phyloP scores from a whole-genome alignment of 2,329 filamentous ascomycete species.

The Aspergillus nomiae region DNA sequence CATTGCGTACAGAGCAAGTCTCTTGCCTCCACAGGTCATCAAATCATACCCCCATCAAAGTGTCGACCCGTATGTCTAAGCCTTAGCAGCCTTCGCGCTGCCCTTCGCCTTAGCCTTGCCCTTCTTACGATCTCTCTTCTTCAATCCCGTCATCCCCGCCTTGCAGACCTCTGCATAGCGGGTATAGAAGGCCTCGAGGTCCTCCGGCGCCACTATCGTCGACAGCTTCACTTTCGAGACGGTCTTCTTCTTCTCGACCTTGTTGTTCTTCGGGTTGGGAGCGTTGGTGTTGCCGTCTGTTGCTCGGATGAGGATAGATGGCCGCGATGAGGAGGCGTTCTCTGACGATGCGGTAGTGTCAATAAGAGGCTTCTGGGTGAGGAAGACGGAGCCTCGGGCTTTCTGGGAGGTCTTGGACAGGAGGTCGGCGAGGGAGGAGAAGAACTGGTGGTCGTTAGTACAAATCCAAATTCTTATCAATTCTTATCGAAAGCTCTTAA shows the following conservation, averaged over 20 bases:
- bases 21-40: not conserved
- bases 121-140: constrained; percentile 85
- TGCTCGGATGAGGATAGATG: constrained; percentile 79
- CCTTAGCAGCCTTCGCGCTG: constrained; percentile 35
- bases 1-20: not conserved
- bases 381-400: constrained; percentile 46
- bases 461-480: not conserved
- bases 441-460: constrained; percentile 39
- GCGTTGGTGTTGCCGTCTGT: constrained; percentile 71
- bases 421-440: constrained; percentile 42
- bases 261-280: constrained; percentile 38
- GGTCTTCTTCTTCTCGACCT: constrained; percentile 49
- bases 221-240: constrained; percentile 74
- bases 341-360: constrained; percentile 25
- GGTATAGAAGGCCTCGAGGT: constrained; percentile 77
- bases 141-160: constrained; percentile 80
- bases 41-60: not conserved
- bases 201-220: constrained; percentile 75
- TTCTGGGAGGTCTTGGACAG: constrained; percentile 42
- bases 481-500: too few species aligned
- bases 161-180: constrained; percentile 92
- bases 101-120: constrained; percentile 68
- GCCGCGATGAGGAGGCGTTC: constrained; percentile 61
- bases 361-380: constrained; percentile 46
- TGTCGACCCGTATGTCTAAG: constrained; percentile 18